These are phyloP conservation scores for Metarhizium sp. DNA, from an alignment of 2,329 filamentous ascomycete species.

Conservation along the genomic window DNA sequence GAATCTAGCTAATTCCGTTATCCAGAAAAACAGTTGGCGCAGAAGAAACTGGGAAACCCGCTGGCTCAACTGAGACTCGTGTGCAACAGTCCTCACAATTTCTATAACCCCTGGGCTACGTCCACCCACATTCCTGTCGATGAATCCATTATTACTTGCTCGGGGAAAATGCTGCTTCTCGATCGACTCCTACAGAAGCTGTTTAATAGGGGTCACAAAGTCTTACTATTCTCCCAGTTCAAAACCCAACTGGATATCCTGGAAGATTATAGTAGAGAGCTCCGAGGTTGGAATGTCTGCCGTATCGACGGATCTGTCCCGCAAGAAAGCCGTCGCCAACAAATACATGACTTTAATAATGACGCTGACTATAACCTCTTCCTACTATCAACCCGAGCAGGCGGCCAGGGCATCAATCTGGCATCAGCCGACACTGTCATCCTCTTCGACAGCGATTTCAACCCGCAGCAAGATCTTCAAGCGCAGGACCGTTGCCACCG, in stretches of 20 bases:
- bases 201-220: constrained; percentile 70
- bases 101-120: constrained; percentile 80
- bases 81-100: constrained; percentile 92
- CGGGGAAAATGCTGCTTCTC: constrained; percentile 91
- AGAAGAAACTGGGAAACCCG: constrained; percentile 88
- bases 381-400: constrained; percentile 79
- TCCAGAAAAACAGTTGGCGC: constrained; percentile 69
- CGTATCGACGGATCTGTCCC: constrained; percentile 85
- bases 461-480: constrained; percentile 93
- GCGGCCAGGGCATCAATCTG: constrained; percentile 92
- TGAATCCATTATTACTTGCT: constrained; percentile 74
- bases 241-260: constrained; percentile 88
- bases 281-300: constrained; percentile 72
- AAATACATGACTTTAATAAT: constrained; percentile 66
- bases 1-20: constrained; percentile 14
- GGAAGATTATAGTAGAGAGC: constrained; percentile 69
- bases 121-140: constrained; percentile 55
- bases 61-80: constrained; percentile 85
- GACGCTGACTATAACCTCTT: constrained; percentile 64
- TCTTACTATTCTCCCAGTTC: constrained; percentile 95
- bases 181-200: constrained; percentile 75
- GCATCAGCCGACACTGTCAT: constrained; percentile 88
- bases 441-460: constrained; percentile 83
- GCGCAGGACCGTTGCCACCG: constrained; percentile 92
- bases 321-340: constrained; percentile 58